Evolutionary conservation across 2,329 filamentous ascomycete genomes (phyloP), one percentile per base, ranked within the genome.

Genomic region (Cercospora sesami): DNA sequence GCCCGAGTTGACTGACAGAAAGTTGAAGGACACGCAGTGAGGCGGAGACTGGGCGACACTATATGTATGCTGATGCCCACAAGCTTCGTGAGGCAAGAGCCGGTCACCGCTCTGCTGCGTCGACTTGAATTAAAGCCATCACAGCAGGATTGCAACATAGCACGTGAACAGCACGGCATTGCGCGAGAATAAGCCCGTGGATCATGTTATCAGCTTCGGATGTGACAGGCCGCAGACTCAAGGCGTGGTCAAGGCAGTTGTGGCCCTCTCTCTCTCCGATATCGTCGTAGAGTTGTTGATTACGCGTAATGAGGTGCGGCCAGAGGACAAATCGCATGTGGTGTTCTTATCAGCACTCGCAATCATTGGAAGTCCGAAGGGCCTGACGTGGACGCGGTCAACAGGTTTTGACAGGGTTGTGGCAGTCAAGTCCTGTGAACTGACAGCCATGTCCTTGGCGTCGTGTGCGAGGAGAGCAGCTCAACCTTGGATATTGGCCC

Each of bases 391-490:
- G 55, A 7, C 14, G 48, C 23, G 23, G 48, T 53, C 21, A 28
- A 23, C 48, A 53, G 48, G 48, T 26, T 53, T 53, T 53, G 21
- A 14, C 48, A 28, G 48, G 48, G 48, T 53, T n/a, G 12, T 6
- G 48, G 21, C 48, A 53, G 48, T 26, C 55, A 30, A 21, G 55
- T 58, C 28, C 31, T 58, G 16, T 7, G 28, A 33, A 31, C 10
- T 58, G 8, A 58, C 55, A 58, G 55, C 55, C 28, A 58, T 58
- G 18, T 58, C 55, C 55, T 58, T 58, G 55, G 55, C 55, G 28
- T 26, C n/a, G 28, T 16, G 16, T 18, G 55, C 23, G 55, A 58
- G 28, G 6, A 18, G 16, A 33, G 26, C 55, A 16, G 30, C 30
- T 33, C 16, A 18, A 33, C 30, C 55, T 58, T 58, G 55, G 8